Percentiles rank a stretch among this genome's conserved stretches.
These are phyloP conservation scores for Blumeria hordei DNA, from an alignment of 2,329 filamentous ascomycete genomes.

Conservation along the genomic window DNA sequence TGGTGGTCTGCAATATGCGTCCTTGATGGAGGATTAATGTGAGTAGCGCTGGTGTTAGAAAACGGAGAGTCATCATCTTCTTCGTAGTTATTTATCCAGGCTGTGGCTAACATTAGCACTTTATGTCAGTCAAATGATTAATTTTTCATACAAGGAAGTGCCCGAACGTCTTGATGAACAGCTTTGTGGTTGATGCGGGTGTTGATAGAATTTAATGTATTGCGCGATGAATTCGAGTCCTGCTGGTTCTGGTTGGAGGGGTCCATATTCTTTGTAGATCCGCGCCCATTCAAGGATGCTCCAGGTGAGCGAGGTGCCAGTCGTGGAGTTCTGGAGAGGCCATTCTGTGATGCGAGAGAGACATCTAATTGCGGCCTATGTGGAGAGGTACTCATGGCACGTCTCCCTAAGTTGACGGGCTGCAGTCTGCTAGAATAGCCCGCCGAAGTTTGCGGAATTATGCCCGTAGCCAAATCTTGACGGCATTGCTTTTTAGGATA, in stretches of 20 bases:
- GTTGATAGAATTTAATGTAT: conserved; percentile 9
- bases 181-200: conserved; percentile 8
- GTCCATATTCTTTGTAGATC: conserved; percentile 6
- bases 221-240: conserved; percentile 10
- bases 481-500: no score
- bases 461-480: no score
- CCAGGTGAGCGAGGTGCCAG: conserved; percentile 7
- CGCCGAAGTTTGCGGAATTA: no score
- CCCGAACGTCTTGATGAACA: conserved; percentile 10
- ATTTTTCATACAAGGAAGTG: conserved; percentile 12
- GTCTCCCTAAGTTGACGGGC: background rate
- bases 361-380: conserved; percentile 8
- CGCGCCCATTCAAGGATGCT: conserved; percentile 4
- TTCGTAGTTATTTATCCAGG: conserved; percentile 15
- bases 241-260: conserved; percentile 7
- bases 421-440: no score
- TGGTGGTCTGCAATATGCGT: conserved; percentile 13
- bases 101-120: conserved; percentile 7
- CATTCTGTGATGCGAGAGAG: conserved; percentile 10
- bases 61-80: conserved; percentile 8
- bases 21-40: conserved; percentile 9
- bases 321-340: conserved; percentile 3
- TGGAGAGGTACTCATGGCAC: conserved; percentile 3
- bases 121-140: background rate
- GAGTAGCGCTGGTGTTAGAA: conserved; percentile 6